Evolutionary conservation across 2,329 filamentous ascomycete genomes (phyloP).

Genomic region (Uncinocarpus reesii): DNA sequence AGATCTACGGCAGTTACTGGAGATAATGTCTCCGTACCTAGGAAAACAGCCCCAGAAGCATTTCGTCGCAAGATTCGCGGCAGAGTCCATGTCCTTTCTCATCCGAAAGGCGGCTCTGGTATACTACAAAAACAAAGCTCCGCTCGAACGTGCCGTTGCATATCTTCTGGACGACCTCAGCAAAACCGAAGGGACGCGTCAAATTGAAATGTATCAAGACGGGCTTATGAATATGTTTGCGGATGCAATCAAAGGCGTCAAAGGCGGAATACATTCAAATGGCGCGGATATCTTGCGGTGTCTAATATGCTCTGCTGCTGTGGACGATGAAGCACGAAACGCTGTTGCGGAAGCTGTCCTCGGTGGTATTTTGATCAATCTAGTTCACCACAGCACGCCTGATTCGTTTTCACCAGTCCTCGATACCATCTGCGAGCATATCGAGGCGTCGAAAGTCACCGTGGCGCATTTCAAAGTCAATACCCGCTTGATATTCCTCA

Average conservation of each 20-base stretch:
- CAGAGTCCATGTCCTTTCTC: constrained; percentile 88
- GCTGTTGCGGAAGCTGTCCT: constrained; percentile 49
- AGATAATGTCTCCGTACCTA: constrained; percentile 71
- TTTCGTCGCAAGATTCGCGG: constrained; percentile 83
- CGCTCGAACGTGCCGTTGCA: constrained; percentile 59
- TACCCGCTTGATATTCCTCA: constrained; percentile 46
- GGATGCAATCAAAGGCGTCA: constrained; percentile 61
- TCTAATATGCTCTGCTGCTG: constrained; percentile 33
- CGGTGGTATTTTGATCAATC: constrained; percentile 65
- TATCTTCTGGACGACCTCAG: constrained; percentile 61
- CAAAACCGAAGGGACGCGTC: constrained; percentile 26
- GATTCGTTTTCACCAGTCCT: constrained; percentile 63
- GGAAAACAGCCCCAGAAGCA: constrained; percentile 72
- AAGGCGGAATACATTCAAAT: constrained; percentile 49
- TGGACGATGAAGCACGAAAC: constrained; percentile 24
- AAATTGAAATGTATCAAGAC: constrained; percentile 58
- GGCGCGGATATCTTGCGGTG: constrained; percentile 45
- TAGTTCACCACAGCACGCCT: constrained; percentile 68
- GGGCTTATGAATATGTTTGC: constrained; percentile 88
- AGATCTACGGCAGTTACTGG: constrained; percentile 72
- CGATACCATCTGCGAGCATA: constrained; percentile 49
- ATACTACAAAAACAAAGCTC: constrained; percentile 59
- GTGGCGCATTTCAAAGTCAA: constrained; percentile 27
- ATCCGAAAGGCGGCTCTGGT: constrained; percentile 75
- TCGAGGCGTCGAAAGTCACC: constrained; percentile 26